Conservation (phyloP, 805 yeast genomes). For the Kockiozyma suomiensis region DNA sequence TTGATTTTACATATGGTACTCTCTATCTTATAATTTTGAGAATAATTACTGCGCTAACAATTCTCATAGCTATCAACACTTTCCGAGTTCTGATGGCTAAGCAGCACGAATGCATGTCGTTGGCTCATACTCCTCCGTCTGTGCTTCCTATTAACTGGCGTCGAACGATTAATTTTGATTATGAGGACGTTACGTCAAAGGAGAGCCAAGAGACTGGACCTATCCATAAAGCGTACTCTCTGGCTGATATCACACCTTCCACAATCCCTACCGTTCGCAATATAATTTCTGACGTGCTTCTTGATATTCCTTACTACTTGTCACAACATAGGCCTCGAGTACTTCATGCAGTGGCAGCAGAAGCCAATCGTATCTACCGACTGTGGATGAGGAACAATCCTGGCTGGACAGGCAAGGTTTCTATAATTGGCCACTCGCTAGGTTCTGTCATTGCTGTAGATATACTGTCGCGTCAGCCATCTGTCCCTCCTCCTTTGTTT, state of each 20-base stretch:
- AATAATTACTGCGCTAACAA: too few relatives aligned
- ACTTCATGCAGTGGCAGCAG: constrained; percentile 63
- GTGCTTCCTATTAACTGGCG: constrained; percentile 89
- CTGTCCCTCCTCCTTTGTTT: constrained; percentile 34
- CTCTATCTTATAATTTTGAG: too few relatives aligned
- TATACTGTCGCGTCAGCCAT: constrained; percentile 53
- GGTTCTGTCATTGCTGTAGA: constrained; percentile 86
- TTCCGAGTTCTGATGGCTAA: constrained; percentile 43
- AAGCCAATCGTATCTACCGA: constrained; percentile 69
- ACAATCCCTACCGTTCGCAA: constrained; percentile 77
- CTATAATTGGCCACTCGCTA: constrained; percentile 81
- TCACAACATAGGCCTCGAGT: constrained; percentile 68
- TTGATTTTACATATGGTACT: constrained; percentile 76
- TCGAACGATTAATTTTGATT: constrained; percentile 54
- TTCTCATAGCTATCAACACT: constrained; percentile 44
- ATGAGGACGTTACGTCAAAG: constrained; percentile 41
- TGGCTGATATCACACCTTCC: constrained; percentile 72
- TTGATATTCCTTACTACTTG: constrained; percentile 81
- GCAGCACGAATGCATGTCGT: constrained; percentile 32
- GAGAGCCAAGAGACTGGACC: constrained; percentile 12
- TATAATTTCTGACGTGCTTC: constrained; percentile 77
- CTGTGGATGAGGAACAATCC: constrained; percentile 70
- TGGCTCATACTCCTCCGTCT: constrained; percentile 31
- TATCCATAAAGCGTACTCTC: constrained; percentile 50
- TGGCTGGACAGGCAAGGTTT: constrained; percentile 57